Evolutionary conservation across 2,329 filamentous ascomycete species (phyloP).

Genomic region (Byssothecium circinans): DNA sequence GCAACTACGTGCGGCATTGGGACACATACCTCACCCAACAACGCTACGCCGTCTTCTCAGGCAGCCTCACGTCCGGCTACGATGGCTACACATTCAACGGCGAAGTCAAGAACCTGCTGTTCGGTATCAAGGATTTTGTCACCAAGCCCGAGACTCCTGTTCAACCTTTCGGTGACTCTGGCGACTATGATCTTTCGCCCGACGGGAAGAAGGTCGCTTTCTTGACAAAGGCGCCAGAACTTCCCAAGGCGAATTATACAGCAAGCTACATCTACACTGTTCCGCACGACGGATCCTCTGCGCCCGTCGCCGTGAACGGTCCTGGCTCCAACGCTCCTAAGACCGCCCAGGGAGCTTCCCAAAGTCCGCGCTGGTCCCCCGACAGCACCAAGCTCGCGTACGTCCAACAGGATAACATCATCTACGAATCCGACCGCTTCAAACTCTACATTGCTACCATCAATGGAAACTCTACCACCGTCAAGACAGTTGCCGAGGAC

Average conservation of each 20-base stretch:
- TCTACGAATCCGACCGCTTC: conserved; percentile 78
- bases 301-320: conserved; percentile 36
- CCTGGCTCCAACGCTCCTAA: conserved; percentile 33
- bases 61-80: conserved; percentile 53
- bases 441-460: conserved; percentile 48
- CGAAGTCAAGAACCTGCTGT: conserved; percentile 54
- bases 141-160: conserved; percentile 67
- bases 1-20: conserved; percentile 81
- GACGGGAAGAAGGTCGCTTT: conserved; percentile 67
- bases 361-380: conserved; percentile 71
- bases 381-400: conserved; percentile 73
- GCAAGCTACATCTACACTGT: conserved; percentile 81
- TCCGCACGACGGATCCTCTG: conserved; percentile 62
- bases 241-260: conserved; percentile 74
- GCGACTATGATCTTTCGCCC: conserved; percentile 74
- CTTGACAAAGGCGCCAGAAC: conserved; percentile 71
- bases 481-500: conserved; percentile 33
- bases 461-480: conserved; percentile 28
- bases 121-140: conserved; percentile 59
- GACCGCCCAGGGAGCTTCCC: conserved; percentile 63
- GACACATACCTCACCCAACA: conserved; percentile 71
- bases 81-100: conserved; percentile 32
- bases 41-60: conserved; percentile 73
- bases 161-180: conserved; percentile 73
- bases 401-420: conserved; percentile 66